Conservation (phyloP, 805 yeast genomes). For the Candida saitoana region DNA sequence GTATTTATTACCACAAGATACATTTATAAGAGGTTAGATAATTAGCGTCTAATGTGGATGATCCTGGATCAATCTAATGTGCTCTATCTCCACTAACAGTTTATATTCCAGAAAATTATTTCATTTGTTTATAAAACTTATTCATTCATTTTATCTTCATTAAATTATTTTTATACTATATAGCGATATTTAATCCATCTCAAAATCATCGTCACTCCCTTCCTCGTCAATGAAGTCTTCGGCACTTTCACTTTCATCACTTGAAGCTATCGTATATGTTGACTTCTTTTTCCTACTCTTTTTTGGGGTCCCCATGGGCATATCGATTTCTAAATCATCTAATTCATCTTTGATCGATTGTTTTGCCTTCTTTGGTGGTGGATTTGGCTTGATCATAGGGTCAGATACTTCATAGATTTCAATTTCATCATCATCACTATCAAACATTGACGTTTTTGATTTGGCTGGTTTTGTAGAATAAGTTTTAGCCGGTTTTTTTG, state of each 20-base stretch:
- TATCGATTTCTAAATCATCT: slow-evolving; percentile 18
- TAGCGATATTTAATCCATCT: slow-evolving; percentile 7
- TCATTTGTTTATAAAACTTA: too few species aligned
- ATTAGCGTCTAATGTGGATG: too few species aligned
- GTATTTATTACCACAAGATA: too few species aligned
- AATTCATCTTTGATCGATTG: slow-evolving; percentile 17
- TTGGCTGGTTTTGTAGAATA: slow-evolving; percentile 1
- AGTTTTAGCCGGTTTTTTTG: slow-evolving; percentile 5
- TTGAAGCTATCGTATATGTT: slow-evolving; percentile 12
- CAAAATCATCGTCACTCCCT: slow-evolving; percentile 13
- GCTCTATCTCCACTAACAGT: too few species aligned
- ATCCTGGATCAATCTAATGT: too few species aligned
- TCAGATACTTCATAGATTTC: slow-evolving; percentile 5
- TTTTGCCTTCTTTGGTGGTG: slow-evolving; percentile 8
- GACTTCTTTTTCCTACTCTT: slow-evolving; percentile 8
- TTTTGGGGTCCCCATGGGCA: slow-evolving; percentile 8
- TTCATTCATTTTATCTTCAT: too few species aligned
- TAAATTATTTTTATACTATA: too few species aligned
- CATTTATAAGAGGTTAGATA: too few species aligned
- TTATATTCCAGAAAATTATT: too few species aligned
- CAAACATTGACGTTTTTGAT: slow-evolving; percentile 16
- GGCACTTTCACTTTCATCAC: slow-evolving; percentile 18
- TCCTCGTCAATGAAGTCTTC: slow-evolving; percentile 12
- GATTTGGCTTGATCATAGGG: slow-evolving; percentile 4
- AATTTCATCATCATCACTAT: slow-evolving; percentile 34